These are phyloP conservation scores for Penicillium verhagenii DNA, from an alignment of 495 filamentous ascomycete species.

Conservation along the genomic window DNA sequence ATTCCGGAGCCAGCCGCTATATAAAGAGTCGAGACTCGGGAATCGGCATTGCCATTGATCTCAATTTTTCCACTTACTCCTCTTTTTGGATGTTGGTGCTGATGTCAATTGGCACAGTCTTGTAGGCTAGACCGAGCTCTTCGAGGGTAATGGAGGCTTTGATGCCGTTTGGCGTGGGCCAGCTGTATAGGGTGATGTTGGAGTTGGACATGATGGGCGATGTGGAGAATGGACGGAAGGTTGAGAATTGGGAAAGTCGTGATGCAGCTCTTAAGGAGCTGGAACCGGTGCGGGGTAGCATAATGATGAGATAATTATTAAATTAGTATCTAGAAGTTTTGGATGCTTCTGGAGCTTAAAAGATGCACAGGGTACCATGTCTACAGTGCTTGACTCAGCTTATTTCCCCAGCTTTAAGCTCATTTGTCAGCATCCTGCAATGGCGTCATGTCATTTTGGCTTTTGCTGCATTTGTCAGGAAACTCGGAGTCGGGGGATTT, in stretches of 20 bases:
- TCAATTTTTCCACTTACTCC: slow-evolving; percentile 33
- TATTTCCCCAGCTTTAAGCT: not conserved
- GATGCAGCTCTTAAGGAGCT: slow-evolving; percentile 14
- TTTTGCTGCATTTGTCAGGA: too few species aligned
- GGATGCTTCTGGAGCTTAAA: not conserved
- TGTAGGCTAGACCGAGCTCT: slow-evolving; percentile 70
- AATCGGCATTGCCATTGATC: not conserved
- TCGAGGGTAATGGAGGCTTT: slow-evolving; percentile 81
- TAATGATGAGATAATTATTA: slow-evolving; percentile 1
- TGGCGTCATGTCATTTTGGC: too few species aligned
- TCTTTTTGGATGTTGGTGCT: slow-evolving; percentile 70
- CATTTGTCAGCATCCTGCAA: not conserved
- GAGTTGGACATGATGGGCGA: slow-evolving; percentile 28
- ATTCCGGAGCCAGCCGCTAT: too few species aligned
- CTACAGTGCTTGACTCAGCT: not conserved
- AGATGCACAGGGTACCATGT: not conserved
- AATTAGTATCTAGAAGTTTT: not conserved
- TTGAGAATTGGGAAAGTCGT: slow-evolving; percentile 10
- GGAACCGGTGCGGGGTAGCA: slow-evolving; percentile 8
- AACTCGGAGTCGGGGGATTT: too few species aligned
- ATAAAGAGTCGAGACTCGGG: too few species aligned
- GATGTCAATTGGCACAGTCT: slow-evolving; percentile 61
- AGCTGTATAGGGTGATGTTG: slow-evolving; percentile 39
- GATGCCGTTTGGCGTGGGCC: slow-evolving; percentile 41
- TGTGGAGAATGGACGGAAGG: slow-evolving; percentile 12